Evolutionary conservation across 495 filamentous ascomycete genomes (phyloP).

Genomic region (Corynascus novoguineensis): DNA sequence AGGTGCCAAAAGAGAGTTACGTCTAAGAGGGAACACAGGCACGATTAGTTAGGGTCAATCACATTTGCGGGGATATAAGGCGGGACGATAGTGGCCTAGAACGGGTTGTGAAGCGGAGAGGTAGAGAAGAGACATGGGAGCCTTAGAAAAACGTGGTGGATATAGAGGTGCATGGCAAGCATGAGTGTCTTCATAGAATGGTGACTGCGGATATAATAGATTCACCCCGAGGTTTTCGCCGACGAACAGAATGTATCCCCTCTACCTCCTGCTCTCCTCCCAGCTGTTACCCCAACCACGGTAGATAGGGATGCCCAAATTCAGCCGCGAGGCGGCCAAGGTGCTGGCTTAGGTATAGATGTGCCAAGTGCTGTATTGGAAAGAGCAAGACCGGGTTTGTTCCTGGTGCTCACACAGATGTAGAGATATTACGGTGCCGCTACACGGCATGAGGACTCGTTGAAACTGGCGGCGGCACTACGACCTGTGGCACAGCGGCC

Average conservation of each 20-base stretch:
- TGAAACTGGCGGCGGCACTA: constrained; percentile 2
- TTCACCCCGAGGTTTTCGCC: neutral
- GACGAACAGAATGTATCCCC: neutral
- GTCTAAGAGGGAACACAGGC: neutral
- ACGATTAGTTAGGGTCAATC: neutral
- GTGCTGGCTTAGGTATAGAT: neutral
- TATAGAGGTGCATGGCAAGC: too few species aligned
- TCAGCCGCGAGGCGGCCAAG: neutral
- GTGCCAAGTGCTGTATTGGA: neutral
- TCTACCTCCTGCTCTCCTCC: neutral
- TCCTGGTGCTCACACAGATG: neutral
- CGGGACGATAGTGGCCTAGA: neutral
- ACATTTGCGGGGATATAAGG: neutral
- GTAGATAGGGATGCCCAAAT: neutral
- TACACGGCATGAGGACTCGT: neutral
- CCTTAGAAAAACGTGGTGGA: neutral
- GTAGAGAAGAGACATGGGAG: neutral
- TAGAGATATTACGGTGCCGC: neutral
- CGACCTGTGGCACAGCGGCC: constrained; percentile 2
- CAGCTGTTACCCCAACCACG: neutral
- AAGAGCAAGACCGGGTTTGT: neutral
- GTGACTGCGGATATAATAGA: too few species aligned
- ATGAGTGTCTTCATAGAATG: neutral
- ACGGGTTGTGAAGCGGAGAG: neutral
- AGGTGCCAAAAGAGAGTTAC: neutral